phyloP scores from a whole-genome alignment of 2,329 filamentous ascomycete genomes.

The Penicillium occitanis region DNA sequence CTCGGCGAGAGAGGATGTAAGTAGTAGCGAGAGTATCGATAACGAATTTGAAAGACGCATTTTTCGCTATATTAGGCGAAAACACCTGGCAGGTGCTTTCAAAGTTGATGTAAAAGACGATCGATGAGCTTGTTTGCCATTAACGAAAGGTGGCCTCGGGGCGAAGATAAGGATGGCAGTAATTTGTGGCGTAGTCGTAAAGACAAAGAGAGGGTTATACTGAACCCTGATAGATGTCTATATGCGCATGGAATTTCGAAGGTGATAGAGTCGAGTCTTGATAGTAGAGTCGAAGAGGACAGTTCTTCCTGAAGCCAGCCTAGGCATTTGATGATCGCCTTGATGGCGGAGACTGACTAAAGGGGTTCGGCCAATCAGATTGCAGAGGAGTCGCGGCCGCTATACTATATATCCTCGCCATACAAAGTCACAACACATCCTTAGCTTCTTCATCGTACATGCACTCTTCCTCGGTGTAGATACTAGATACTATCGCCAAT shows the following conservation, averaged over 20 bases:
- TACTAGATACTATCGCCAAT: neutral
- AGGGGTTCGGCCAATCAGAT: neutral
- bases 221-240: neutral
- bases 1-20: slow-evolving; percentile 46
- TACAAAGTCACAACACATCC: neutral
- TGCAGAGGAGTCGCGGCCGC: neutral
- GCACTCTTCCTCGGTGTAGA: neutral
- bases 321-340: neutral
- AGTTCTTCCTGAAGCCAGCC: neutral
- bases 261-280: neutral
- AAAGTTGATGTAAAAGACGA: slow-evolving; percentile 13
- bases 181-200: neutral
- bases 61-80: neutral
- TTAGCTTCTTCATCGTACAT: neutral
- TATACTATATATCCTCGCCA: neutral
- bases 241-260: neutral
- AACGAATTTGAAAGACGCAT: slow-evolving; percentile 31
- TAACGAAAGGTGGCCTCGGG: slow-evolving; percentile 1
- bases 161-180: neutral
- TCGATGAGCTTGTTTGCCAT: slow-evolving; percentile 7
- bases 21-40: slow-evolving; percentile 38
- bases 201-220: no score
- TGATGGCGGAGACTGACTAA: neutral
- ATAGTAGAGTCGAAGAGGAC: neutral
- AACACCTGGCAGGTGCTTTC: slow-evolving; percentile 21